Percentiles rank a stretch among this genome's conserved stretches.
Conservation (phyloP, 441 rosid species). For the Populus tomentosa region DNA sequence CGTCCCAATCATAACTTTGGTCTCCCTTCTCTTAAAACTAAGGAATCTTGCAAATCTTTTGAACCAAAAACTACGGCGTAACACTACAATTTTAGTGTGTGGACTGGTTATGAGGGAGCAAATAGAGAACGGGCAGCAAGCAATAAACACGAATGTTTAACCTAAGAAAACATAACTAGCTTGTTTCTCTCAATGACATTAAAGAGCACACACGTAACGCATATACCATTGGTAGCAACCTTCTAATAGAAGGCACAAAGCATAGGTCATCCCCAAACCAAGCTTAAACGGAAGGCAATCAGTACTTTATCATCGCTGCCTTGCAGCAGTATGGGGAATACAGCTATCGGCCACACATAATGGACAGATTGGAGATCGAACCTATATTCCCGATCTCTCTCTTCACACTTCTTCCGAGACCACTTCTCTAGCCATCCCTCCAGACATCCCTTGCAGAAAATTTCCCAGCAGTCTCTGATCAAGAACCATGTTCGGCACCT, state of each 20-base stretch:
- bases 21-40: neutral
- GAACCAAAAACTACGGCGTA: neutral
- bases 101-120: too few species aligned
- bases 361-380: neutral
- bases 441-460: constrained; percentile 47
- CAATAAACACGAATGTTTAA: too few species aligned
- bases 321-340: neutral
- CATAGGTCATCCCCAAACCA: neutral
- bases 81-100: too few species aligned
- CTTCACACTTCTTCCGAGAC: constrained; percentile 4
- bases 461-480: constrained; percentile 88
- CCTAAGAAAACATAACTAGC: too few species aligned
- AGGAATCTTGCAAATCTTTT: neutral
- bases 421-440: constrained; percentile 18
- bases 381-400: neutral
- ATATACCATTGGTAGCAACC: too few species aligned
- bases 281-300: neutral
- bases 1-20: neutral
- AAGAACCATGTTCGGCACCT: constrained; percentile 82
- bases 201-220: too few species aligned
- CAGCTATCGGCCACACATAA: neutral
- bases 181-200: too few species aligned
- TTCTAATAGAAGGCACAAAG: too few species aligned
- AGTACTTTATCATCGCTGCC: neutral
- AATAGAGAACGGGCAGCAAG: too few species aligned